Base-by-base conservation (phyloP, 2,329 filamentous ascomycete genomes). In the Calycina herbarum region DNA sequence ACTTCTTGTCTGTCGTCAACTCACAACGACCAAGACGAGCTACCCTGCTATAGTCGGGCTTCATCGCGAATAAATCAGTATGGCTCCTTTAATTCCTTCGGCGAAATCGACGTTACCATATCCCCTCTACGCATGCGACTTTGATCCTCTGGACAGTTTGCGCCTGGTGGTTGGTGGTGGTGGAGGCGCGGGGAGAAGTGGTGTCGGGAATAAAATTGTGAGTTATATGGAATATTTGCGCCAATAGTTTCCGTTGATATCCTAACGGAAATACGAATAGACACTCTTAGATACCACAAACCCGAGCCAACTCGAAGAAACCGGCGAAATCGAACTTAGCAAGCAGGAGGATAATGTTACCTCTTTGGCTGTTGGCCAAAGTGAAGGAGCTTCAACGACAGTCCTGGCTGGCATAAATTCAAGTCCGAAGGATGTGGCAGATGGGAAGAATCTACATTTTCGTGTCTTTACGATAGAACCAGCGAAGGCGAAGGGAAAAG, bases 281-380 rank as follows among this genome's bases (percentile, higher is more conserved):
- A 76, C 76, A 10, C 62, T 77, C 6, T 64, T 77, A 1, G 69
- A 77, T 54, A 71, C 73, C 13, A 73, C 75, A 11, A 73, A 74
- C 27, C 66, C 73, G 6, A 65, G 65, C n/a, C 70, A 75, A 81
- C 72, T 87, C 85, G 45, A 82, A 86, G 64, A 85, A 88, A 59
- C 84, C 27, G 86, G 88, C 69, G 91, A 96, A 71, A 83, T 94
- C 74, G 88, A 93, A 66, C 86, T 97, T 59, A 91, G 91, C 68
- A 85, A 87, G 72, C 87, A 94, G 75, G 94, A 97, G 80, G 94
- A 98, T 78, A 96, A 91, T 64, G 92, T 96, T 66, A 93, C 90
- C 70, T 94, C 91, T 63, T 83, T 97, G 60, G 92, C 88, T 54
- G 86, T 90, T 62, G 88, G 92, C 70, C 84, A 80, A 75, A 20